phyloP scores from a whole-genome alignment of 768 basidiomycete species.

The Podaxis pistillaris region DNA sequence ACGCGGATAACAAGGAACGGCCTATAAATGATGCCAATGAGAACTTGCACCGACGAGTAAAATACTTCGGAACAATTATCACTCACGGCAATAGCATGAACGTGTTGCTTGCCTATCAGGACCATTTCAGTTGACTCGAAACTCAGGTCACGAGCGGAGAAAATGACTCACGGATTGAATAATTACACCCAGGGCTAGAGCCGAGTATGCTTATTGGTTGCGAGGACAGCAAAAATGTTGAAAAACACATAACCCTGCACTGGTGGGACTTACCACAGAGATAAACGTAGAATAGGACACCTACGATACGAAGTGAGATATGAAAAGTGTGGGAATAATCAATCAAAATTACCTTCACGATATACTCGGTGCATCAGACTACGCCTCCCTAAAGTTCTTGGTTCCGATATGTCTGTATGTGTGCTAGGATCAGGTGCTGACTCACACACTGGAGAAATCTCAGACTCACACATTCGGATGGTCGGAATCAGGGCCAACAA shows the following conservation, averaged over 20 bases:
- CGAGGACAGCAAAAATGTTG: not conserved
- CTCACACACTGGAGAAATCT: not conserved
- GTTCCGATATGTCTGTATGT: not conserved
- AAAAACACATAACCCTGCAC: not conserved
- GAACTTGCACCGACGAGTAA: not conserved
- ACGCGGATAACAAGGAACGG: not conserved
- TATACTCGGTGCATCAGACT: not conserved
- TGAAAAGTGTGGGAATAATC: not conserved
- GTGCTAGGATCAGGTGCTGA: not conserved
- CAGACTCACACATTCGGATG: not conserved
- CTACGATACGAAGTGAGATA: not conserved
- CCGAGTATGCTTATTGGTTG: not conserved
- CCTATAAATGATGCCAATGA: not conserved
- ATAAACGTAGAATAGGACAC: not conserved
- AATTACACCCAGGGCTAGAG: not conserved
- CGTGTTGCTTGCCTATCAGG: not conserved
- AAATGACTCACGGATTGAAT: not conserved
- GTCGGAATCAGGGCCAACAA: not conserved
- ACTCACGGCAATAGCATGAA: not conserved
- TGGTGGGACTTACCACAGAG: not conserved
- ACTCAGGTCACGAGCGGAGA: not conserved
- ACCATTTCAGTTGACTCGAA: not conserved
- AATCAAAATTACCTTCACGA: not conserved
- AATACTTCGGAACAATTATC: not conserved
- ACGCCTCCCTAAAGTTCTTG: not conserved